Evolutionary conservation across 2,329 filamentous ascomycete genomes (phyloP), one percentile per base, ranked within the genome.

Genomic region (Teratosphaeria gauchensis): DNA sequence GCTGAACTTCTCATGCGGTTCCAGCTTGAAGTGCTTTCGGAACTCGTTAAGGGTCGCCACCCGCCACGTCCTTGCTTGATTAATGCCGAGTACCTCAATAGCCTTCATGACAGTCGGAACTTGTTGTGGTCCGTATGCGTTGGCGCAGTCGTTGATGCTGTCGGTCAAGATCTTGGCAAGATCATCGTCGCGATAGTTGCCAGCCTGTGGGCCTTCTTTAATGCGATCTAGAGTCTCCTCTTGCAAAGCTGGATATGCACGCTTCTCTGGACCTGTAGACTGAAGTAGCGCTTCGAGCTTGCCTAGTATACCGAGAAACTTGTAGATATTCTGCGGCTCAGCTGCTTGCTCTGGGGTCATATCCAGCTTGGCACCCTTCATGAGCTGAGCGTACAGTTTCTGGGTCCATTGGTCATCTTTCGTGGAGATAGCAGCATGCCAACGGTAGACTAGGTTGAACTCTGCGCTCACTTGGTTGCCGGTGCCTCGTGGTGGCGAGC

Each of bases 41-140:
- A 87, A 85, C 67, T 87, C 84, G 63, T 87, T 87, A 46, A 87
- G 71, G 0, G 82, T 82, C 0, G 79, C 82, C 11, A 84, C 71
- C 57, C 83, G 79, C 84, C 83, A 86, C 42, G 80, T 79, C 46
- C 84, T 80, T 5, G 80, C 81, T 63, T 86, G 84, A 19, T 79
- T 75, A 55, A 86, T 86, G 8, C 83, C 84, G 1, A 85, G 76
- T 2, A 85, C 76, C 69, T 87, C 85, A n/a, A 87, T 78, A 1
- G 78, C 75, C 64, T 79, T 82, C 65, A 87, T 78, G 1, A 80
- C 77, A 48, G 77, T 77, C 4, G 84, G 84, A 0, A 86, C 78
- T 66, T 81, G 83, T 14, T 78, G 77, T 1, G 84, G 79, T 1
- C 84, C 84, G 63, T 85, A 85, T 5, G 77, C 75, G 35, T 82